These are phyloP conservation scores for Protomyces gravidus DNA, from an alignment of 1,139 yeast species.

Conservation along the genomic window DNA sequence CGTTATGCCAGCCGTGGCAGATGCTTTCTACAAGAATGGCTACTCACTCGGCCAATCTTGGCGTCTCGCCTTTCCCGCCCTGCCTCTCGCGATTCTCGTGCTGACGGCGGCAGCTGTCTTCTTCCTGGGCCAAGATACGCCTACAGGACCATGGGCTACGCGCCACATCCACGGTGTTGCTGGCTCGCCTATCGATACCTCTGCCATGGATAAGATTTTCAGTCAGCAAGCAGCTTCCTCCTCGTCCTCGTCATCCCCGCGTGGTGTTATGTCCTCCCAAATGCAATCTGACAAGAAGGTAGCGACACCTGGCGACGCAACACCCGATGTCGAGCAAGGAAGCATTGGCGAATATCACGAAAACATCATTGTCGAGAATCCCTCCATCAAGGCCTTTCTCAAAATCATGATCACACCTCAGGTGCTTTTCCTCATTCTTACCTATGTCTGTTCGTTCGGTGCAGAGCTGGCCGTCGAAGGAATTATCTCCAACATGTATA, in stretches of 20 bases:
- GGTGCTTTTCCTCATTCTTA: conserved; percentile 40
- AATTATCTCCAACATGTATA: conserved; percentile 39
- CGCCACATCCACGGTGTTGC: conserved; percentile 38
- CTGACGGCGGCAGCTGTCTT: conserved; percentile 37
- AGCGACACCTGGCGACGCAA: conserved; percentile 29
- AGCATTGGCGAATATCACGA: not conserved
- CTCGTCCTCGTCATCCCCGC: conserved; percentile 31
- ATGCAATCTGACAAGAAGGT: conserved; percentile 34
- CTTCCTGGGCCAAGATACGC: conserved; percentile 40
- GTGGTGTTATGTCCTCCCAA: conserved; percentile 12
- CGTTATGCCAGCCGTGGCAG: conserved; percentile 41
- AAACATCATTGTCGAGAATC: conserved; percentile 36
- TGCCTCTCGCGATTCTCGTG: conserved; percentile 40
- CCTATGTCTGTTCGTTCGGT: conserved; percentile 41
- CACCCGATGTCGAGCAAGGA: conserved; percentile 11
- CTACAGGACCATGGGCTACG: conserved; percentile 41
- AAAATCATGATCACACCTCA: conserved; percentile 37
- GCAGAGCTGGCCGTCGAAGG: conserved; percentile 42
- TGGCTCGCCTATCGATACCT: conserved; percentile 30
- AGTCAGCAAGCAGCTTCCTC: not conserved
- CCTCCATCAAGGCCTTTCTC: conserved; percentile 36
- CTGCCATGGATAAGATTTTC: conserved; percentile 16
- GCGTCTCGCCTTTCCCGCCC: conserved; percentile 40
- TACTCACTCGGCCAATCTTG: conserved; percentile 38
- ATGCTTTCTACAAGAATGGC: conserved; percentile 36